Evolutionary conservation across 1,284 basidiomycete genomes (phyloP), one percentile per base, ranked within the genome.

Genomic region (Athelia sp.): DNA sequence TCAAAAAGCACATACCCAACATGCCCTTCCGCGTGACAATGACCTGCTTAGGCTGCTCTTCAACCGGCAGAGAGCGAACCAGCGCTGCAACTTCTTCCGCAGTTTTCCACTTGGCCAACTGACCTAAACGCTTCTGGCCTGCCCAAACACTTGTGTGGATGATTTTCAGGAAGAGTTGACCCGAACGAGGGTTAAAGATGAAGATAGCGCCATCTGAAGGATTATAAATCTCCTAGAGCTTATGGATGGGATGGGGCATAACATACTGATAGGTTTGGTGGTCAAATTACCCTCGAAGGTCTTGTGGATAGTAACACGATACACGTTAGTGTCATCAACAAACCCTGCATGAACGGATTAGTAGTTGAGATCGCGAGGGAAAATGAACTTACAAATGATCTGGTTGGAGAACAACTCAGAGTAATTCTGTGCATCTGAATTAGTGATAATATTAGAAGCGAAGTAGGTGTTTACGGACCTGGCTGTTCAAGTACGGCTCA

Each of bases 131-230:
- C 72, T 99, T 99, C 70, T 99, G 97, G 62, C 97, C 96, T 43
- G 96, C 96, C 97, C 97, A 99, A 13, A 99, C 96, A 58, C 94
- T 98, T 0, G 96, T 99, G 70, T 99, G 97, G 59, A 99, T 99
- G 68, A 99, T 89, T 76, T 99, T 99, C 66, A 99, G 71, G 84
- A 99, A 99, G 19, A 99, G 74, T 64, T 99, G 97, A 29, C 97
- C 97, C 14, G 97, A 98, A 52, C 97, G 87, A 56, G 97, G 97
- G 72, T 99, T 99, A 78, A 99, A 97, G 66, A 99, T 99, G 76
- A 99, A 98, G 73, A 99, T 98, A 18, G 95, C 96, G 53, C 96
- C 96, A 67, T 99, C 85, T 88, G 54, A 22, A 24, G 4, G 31
- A 47, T 23, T 23, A 43, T 50, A 2, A 19, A 45, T 47, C 36